Evolutionary conservation across 768 basidiomycete genomes (phyloP).

Genomic region (Naganishia friedmannii): DNA sequence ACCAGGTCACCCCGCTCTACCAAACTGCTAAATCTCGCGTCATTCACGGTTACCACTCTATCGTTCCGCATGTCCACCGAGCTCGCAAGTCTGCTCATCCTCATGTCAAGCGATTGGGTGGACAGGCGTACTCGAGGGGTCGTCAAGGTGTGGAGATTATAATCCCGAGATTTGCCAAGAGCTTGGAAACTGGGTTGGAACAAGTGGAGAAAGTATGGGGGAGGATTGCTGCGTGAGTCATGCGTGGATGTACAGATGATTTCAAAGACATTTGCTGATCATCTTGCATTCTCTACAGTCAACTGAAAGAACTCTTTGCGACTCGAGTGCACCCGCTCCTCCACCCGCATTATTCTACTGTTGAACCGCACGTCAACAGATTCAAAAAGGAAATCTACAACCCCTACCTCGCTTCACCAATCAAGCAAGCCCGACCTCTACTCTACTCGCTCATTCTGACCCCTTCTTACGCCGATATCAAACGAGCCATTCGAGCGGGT

Average conservation of each 20-base stretch:
- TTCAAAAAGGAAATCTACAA: conserved; percentile 20
- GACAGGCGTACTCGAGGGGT: conserved; percentile 1
- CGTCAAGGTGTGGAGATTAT: conserved; percentile 2
- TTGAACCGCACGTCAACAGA: conserved; percentile 24
- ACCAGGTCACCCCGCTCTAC: neutral
- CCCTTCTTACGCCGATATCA: conserved; percentile 30
- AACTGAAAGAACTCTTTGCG: conserved; percentile 10
- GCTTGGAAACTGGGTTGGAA: conserved; percentile 17
- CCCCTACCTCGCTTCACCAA: conserved; percentile 13
- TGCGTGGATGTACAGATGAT: neutral
- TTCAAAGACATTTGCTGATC: too few species aligned
- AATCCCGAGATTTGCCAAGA: conserved; percentile 17
- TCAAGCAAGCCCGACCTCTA: conserved; percentile 17
- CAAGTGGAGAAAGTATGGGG: conserved; percentile 6
- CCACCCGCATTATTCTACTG: conserved; percentile 21
- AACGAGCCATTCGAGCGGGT: conserved; percentile 5
- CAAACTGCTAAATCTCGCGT: neutral
- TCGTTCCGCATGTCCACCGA: conserved; percentile 16
- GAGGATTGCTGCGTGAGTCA: conserved; percentile 23
- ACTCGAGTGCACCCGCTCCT: conserved; percentile 24
- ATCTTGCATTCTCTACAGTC: neutral
- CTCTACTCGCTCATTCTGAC: conserved; percentile 29
- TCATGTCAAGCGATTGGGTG: neutral
- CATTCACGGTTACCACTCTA: neutral
- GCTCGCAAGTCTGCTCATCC: conserved; percentile 19